Percentiles rank a stretch among this genome's conserved stretches.
Conservation (phyloP, 2,329 filamentous ascomycete species). For the Alternaria conjuncta region DNA sequence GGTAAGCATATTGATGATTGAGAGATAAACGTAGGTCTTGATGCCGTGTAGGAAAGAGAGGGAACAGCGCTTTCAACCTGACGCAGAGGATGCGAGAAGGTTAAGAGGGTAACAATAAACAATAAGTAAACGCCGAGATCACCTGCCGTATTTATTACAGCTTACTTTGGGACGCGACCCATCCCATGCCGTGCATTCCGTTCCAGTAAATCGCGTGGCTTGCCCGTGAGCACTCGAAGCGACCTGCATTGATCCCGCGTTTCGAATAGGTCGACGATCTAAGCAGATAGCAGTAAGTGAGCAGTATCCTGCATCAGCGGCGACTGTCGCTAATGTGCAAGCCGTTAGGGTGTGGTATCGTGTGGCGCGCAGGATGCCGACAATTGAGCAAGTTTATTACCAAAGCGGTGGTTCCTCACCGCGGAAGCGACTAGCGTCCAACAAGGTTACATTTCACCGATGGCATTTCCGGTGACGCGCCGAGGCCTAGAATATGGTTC, state of each 20-base stretch:
- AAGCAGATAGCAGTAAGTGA: constrained; percentile 25
- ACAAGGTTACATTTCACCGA: constrained; percentile 23
- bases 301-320: constrained; percentile 28
- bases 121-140: constrained; percentile 16
- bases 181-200: constrained; percentile 36
- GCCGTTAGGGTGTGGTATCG: constrained; percentile 9
- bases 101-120: constrained; percentile 4
- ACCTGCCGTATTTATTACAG: constrained; percentile 37
- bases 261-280: constrained; percentile 17
- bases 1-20: constrained; percentile 38
- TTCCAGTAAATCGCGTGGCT: constrained; percentile 27
- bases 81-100: neutral
- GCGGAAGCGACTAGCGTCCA: constrained; percentile 21
- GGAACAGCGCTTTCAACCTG: neutral
- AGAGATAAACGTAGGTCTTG: neutral
- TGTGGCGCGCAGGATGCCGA: constrained; percentile 17
- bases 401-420: constrained; percentile 21
- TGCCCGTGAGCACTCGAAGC: constrained; percentile 23
- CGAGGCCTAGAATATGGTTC: neutral
- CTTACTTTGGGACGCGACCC: constrained; percentile 18
- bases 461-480: constrained; percentile 6
- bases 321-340: constrained; percentile 20
- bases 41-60: neutral
- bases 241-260: constrained; percentile 19
- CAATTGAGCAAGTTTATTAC: constrained; percentile 44